Evolutionary conservation across 2,329 filamentous ascomycete species (phyloP).

Genomic region (Myriosclerotinia duriaeana): DNA sequence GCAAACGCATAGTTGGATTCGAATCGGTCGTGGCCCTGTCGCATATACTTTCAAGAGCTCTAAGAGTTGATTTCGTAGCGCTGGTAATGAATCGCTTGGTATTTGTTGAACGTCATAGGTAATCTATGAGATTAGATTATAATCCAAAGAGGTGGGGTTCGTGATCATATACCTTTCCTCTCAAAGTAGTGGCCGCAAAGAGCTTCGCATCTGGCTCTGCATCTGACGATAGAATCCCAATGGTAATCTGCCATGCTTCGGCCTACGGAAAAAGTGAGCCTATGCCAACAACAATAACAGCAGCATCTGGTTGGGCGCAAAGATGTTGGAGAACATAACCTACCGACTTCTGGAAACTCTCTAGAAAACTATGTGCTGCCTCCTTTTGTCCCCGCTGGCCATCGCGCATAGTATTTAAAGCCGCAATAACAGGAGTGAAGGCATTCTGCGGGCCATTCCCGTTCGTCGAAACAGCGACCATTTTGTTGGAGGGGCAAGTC

Average conservation of each 20-base stretch:
- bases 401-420: conserved; percentile 88
- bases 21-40: conserved; percentile 76
- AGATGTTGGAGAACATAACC: conserved; percentile 42
- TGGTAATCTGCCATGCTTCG: conserved; percentile 86
- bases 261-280: conserved; percentile 52
- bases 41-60: conserved; percentile 78
- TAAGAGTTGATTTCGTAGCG: conserved; percentile 81
- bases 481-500: conserved; percentile 38
- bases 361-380: conserved; percentile 86
- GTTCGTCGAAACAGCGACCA: conserved; percentile 48
- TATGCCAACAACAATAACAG: conserved; percentile 17
- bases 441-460: conserved; percentile 63
- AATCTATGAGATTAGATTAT: conserved; percentile 60
- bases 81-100: conserved; percentile 68
- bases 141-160: conserved; percentile 6
- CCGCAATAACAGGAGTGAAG: conserved; percentile 83
- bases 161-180: conserved; percentile 76
- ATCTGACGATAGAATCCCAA: conserved; percentile 80
- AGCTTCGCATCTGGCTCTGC: conserved; percentile 82
- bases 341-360: conserved; percentile 98
- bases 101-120: conserved; percentile 94
- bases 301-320: conserved; percentile 23
- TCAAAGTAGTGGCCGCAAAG: conserved; percentile 94
- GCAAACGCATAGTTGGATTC: conserved; percentile 92
- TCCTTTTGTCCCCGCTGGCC: conserved; percentile 80